Percentiles rank a stretch among this genome's conserved stretches.
Evolutionary conservation across 495 filamentous ascomycete genomes (phyloP).

Genomic region (Aspergillus saccharolyticus): DNA sequence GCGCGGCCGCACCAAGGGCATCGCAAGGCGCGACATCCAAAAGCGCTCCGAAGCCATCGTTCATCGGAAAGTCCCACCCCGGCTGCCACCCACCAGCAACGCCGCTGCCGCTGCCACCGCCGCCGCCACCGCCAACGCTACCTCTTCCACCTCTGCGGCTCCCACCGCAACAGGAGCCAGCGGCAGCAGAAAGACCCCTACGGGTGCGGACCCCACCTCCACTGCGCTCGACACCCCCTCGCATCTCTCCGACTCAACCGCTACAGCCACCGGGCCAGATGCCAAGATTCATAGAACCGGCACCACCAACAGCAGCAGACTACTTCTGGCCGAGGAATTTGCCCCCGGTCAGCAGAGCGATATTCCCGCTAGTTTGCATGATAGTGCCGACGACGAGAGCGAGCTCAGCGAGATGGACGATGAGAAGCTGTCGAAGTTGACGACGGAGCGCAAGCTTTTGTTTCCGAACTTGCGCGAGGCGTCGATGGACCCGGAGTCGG

Average conservation of each 20-base stretch:
- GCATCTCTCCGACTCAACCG: background rate
- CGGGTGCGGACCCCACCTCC: background rate
- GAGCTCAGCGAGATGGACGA: slow-evolving; percentile 68
- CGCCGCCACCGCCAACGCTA: slow-evolving; percentile 12
- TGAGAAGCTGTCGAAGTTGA: slow-evolving; percentile 41
- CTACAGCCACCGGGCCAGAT: too few relatives aligned
- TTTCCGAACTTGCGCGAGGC: slow-evolving; percentile 37
- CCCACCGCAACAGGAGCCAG: slow-evolving; percentile 14
- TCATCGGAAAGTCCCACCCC: slow-evolving; percentile 36
- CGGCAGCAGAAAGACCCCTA: background rate
- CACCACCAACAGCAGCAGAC: background rate
- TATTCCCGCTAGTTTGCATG: slow-evolving; percentile 59
- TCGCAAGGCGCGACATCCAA: slow-evolving; percentile 59
- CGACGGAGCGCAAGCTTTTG: slow-evolving; percentile 25
- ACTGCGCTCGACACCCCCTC: background rate
- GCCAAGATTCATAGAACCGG: too few relatives aligned
- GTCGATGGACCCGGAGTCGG: slow-evolving; percentile 22
- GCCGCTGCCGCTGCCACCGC: slow-evolving; percentile 16
- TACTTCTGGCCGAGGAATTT: slow-evolving; percentile 14
- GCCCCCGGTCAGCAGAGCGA: slow-evolving; percentile 31
- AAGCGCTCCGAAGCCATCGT: slow-evolving; percentile 57
- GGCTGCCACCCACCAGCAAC: slow-evolving; percentile 23
- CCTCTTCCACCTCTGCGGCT: slow-evolving; percentile 7
- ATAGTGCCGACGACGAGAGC: slow-evolving; percentile 76
- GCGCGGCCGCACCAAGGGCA: slow-evolving; percentile 52